Evolutionary conservation across 2,329 filamentous ascomycete species (phyloP).

Genomic region (Pseudocercospora fuligena): DNA sequence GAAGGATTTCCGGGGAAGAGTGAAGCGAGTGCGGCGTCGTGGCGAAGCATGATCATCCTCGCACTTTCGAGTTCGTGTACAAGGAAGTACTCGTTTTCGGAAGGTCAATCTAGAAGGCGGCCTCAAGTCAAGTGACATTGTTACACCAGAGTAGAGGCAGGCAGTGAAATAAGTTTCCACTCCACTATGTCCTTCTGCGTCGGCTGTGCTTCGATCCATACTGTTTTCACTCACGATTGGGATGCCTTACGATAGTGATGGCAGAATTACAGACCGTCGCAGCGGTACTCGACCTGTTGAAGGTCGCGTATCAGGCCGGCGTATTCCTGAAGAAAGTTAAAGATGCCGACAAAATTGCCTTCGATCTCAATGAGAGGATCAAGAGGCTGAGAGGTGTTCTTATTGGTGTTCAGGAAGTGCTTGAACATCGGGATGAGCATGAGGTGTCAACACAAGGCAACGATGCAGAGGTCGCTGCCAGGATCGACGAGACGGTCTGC

Average conservation of each 20-base stretch:
- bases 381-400: constrained; percentile 26
- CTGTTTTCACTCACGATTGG: background rate
- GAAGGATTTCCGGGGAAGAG: background rate
- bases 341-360: constrained; percentile 32
- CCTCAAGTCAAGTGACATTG: constrained; percentile 2
- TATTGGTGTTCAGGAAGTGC: constrained; percentile 21
- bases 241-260: constrained; percentile 9
- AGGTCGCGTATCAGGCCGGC: constrained; percentile 22
- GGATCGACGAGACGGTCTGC: constrained; percentile 20
- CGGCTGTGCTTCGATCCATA: constrained; percentile 6
- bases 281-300: constrained; percentile 27
- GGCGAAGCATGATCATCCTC: constrained; percentile 1
- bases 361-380: constrained; percentile 23
- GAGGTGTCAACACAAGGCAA: constrained; percentile 5
- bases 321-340: constrained; percentile 30
- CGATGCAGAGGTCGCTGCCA: constrained; percentile 15
- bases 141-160: background rate
- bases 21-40: background rate
- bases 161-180: background rate
- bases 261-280: constrained; percentile 29
- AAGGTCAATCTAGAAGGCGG: background rate
- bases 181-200: background rate
- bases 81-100: background rate
- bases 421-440: constrained; percentile 19
- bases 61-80: background rate